These are phyloP conservation scores for Rhodotorula kratochvilovae DNA, from an alignment of 768 basidiomycete genomes.

Conservation along the genomic window DNA sequence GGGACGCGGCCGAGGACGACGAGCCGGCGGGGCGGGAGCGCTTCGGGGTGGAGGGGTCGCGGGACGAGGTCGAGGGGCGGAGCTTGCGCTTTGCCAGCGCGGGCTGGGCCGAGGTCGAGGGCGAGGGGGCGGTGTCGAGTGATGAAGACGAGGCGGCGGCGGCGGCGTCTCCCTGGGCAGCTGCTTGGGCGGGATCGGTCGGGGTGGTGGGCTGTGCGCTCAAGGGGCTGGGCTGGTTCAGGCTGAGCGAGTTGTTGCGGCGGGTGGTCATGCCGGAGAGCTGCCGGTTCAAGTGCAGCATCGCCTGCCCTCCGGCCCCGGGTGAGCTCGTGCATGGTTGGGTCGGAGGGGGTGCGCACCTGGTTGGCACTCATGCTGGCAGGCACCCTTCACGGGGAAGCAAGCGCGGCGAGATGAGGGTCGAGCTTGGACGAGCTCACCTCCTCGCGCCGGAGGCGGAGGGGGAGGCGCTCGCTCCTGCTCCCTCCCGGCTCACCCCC, in stretches of 20 bases:
- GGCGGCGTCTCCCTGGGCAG: neutral
- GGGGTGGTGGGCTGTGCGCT: neutral
- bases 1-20: slow-evolving; percentile 24
- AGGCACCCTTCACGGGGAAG: neutral
- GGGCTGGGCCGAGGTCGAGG: neutral
- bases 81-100: slow-evolving; percentile 27
- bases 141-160: neutral
- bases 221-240: slow-evolving; percentile 31
- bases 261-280: slow-evolving; percentile 26
- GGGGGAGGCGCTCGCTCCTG: neutral
- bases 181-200: neutral
- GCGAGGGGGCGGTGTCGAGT: neutral
- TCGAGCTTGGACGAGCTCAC: neutral
- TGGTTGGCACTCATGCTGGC: neutral
- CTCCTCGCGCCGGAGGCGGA: no score
- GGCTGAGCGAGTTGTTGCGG: slow-evolving; percentile 22
- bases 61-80: slow-evolving; percentile 28
- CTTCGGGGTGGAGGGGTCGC: slow-evolving; percentile 53
- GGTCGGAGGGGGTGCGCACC: neutral
- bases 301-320: neutral
- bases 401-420: neutral
- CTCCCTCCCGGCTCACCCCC: neutral
- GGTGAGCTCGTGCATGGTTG: neutral
- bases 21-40: slow-evolving; percentile 53
- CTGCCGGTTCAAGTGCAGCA: slow-evolving; percentile 33